These are phyloP conservation scores for Vigna reflexopilosa DNA, from an alignment of 306 rosid species.

Conservation along the genomic window DNA sequence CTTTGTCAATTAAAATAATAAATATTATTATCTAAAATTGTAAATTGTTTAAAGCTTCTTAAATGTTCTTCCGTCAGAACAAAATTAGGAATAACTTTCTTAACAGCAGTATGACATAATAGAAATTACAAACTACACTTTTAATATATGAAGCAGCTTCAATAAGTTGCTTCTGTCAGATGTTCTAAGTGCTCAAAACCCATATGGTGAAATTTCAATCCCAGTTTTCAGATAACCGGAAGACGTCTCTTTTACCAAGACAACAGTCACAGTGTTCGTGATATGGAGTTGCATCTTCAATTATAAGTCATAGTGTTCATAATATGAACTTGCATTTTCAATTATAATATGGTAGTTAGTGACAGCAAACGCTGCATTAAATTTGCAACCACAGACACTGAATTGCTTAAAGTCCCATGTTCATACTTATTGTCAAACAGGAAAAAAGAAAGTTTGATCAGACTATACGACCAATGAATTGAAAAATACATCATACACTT, in stretches of 20 bases:
- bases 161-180: no score
- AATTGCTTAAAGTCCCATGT: conserved; percentile 30
- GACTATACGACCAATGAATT: neutral
- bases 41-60: no score
- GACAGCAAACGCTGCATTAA: conserved; percentile 36
- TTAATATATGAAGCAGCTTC: no score
- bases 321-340: conserved; percentile 17
- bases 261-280: neutral
- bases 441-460: neutral
- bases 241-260: neutral
- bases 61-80: no score
- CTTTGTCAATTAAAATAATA: no score
- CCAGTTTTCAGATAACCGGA: neutral
- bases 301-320: neutral
- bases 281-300: conserved; percentile 4
- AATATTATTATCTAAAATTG: no score
- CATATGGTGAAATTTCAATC: conserved; percentile 35
- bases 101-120: no score
- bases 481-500: neutral
- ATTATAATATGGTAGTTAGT: conserved; percentile 24
- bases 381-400: conserved; percentile 33
- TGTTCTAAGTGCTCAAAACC: conserved; percentile 22
- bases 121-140: no score
- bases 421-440: conserved; percentile 26
- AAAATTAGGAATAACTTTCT: no score